Base-by-base conservation (phyloP, 805 yeast genomes). In the Pichia rugopelliculosa region DNA sequence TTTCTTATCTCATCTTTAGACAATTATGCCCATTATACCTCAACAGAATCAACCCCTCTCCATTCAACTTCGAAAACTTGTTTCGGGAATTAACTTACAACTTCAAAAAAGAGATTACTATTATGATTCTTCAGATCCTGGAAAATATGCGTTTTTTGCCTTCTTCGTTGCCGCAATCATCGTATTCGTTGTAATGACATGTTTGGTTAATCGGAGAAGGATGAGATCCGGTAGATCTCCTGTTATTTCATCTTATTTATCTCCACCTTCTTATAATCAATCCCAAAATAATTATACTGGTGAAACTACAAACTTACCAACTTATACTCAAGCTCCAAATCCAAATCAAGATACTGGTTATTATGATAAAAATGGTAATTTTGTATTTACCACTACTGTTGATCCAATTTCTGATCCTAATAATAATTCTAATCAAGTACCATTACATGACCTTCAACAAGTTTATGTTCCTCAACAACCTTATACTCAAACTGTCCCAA, bases 251-350 rank as follows among this genome's bases (percentile, higher is more conserved):
- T 53, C 51, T 2, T 63, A 61, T 41, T 49, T 63, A 39, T 57
- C 67, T 3, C 96, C 96, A 7, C 95, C 95, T 0, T 72, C 82
- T 11, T 87, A 87, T 59, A 61, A 71, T 41, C 87, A 81, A 54
- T 76, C 88, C 1, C 85, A 84, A 56, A 69, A 68, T 44, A 55
- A 54, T 6, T 44, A 53, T 13, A 80, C 77, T 49, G 75, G 78
- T 53, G 42, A 48, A 18, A 21, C 43, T 11, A 49, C 55, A 2
- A 43, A 39, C 33, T 87, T 84, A 1, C 95, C 95, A 0, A 73
- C 82, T 3, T 85, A 85, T 53, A 77, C 88, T 0, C 85, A 69
- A 26, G 24, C 20, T 41, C 21, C 24, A 38, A 36, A 23, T 24
- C 42, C 81, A 24, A 72, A 76, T 44, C 63, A 58, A 41, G 95